Evolutionary conservation across 768 basidiomycete species (phyloP), one percentile per base, ranked within the genome.

Genomic region (Kwoniella botswanensis): DNA sequence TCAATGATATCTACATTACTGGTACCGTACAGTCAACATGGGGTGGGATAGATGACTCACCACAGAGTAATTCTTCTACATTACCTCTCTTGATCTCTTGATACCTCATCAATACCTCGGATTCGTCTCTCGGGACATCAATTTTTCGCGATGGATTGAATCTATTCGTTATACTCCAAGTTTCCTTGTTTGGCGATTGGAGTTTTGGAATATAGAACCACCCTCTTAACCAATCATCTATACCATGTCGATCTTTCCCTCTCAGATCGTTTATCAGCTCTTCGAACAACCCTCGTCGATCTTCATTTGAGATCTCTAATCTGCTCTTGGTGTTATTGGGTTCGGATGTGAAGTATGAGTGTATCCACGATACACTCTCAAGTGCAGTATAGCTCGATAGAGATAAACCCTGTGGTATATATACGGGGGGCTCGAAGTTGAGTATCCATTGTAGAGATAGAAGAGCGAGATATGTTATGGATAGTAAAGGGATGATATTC

Each of bases 21-120:
- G 6, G 0, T 35, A 35, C 35, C 35, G 6, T 35, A 35, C 35
- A 35, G 35, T 35, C 35, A 35, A 35, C 1, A 35, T 35, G 35
- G 35, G 35, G 35, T 35, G 35, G 35, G 35, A 35, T 35, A 35
- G 35, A 35, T 35, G 43, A 68, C 71, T 13, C 52, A 73, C 71
- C 67, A 24, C 67, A 42, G 4, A 73, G 42, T 5, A 63, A 21
- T 26, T 73, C 71, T 59, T 73, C 71, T 7, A 73, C 58, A 44
- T 73, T 73, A 24, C 71, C 71, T 44, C 71, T 58, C 29, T 67
- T 67, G 2, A 68, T 24, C 29, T 68, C 66, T 17, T 29, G 21
- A n/a, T 66, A 56, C 11, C 35, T 18, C 44, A 56, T 62, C 46
- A 22, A 6, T 35, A 35, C 6, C 35, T 35, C 35, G 35, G 35